A percentile compares a stretch with the other conserved stretches of the same genome.
Conservation (phyloP, 345 rosid species). For the Raphanus sativus region DNA sequence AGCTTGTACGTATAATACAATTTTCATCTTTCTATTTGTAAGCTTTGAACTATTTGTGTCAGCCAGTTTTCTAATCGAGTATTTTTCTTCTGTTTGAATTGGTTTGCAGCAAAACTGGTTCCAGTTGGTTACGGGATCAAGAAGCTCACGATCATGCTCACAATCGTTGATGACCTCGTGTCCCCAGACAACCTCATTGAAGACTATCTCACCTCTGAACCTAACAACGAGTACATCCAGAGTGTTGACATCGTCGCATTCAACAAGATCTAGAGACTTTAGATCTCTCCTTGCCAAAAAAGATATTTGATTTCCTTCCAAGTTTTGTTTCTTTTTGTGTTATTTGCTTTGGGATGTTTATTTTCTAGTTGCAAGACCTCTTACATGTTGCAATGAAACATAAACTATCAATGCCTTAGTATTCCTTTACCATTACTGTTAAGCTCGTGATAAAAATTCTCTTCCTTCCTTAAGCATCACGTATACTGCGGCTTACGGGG, state of each 20-base stretch:
- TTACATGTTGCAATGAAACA: conserved; percentile 16
- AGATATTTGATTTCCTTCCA: conserved; percentile 9
- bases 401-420: not conserved
- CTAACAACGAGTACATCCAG: conserved; percentile 72
- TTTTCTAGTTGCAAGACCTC: conserved; percentile 13
- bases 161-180: conserved; percentile 90
- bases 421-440: not conserved
- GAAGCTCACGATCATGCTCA: conserved; percentile 85
- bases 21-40: no score
- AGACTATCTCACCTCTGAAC: conserved; percentile 75
- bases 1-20: conserved; percentile 50
- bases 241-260: conserved; percentile 95
- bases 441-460: conserved; percentile 12
- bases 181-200: conserved; percentile 79
- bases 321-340: conserved; percentile 13
- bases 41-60: not conserved
- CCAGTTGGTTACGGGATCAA: conserved; percentile 96
- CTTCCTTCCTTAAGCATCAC: conserved; percentile 62
- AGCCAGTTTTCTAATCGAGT: not conserved
- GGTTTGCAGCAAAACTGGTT: conserved; percentile 67
- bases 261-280: conserved; percentile 73
- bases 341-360: not conserved
- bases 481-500: conserved; percentile 76
- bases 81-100: not conserved
- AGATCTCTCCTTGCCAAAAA: conserved; percentile 5